phyloP scores from a whole-genome alignment of 106 monocot species.

The Chionographis japonica region DNA sequence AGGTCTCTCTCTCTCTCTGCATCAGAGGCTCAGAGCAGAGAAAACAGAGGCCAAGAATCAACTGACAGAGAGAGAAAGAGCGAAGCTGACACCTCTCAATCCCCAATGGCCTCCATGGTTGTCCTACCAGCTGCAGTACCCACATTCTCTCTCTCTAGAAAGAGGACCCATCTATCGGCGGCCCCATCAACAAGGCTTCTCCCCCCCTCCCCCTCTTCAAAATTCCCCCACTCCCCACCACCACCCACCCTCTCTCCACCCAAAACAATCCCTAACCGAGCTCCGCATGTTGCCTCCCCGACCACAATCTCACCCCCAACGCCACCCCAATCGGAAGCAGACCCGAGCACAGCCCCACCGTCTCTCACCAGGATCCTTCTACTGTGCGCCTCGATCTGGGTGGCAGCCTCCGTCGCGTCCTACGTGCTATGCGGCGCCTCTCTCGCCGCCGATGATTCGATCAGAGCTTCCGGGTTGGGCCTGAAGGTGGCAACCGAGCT shows the following conservation, averaged over 20 bases:
- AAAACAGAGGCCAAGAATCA: too few species aligned
- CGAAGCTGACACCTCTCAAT: too few species aligned
- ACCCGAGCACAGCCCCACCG: not conserved
- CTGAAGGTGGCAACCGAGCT: constrained; percentile 67
- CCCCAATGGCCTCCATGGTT: too few species aligned
- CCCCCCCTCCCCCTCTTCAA: not conserved
- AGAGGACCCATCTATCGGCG: not conserved
- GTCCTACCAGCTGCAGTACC: too few species aligned
- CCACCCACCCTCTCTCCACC: not conserved
- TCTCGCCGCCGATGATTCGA: constrained; percentile 37
- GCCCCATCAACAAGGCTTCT: not conserved
- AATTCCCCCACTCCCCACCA: not conserved
- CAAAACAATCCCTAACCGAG: too few species aligned
- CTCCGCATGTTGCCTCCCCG: not conserved
- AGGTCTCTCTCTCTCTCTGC: too few species aligned
- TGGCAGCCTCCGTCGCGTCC: not conserved
- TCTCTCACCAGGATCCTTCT: constrained; percentile 2
- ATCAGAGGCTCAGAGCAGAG: too few species aligned
- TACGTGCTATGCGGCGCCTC: constrained; percentile 29
- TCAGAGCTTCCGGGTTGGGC: constrained; percentile 75
- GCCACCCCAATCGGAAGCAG: too few species aligned
- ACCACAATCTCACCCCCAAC: not conserved
- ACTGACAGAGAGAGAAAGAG: too few species aligned
- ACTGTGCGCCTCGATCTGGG: constrained; percentile 6
- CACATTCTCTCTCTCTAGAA: too few species aligned